Evolutionary conservation across 192 early-diverging fungal genomes (phyloP), one percentile per base, ranked within the genome.

Genomic region (Coemansia sp.): DNA sequence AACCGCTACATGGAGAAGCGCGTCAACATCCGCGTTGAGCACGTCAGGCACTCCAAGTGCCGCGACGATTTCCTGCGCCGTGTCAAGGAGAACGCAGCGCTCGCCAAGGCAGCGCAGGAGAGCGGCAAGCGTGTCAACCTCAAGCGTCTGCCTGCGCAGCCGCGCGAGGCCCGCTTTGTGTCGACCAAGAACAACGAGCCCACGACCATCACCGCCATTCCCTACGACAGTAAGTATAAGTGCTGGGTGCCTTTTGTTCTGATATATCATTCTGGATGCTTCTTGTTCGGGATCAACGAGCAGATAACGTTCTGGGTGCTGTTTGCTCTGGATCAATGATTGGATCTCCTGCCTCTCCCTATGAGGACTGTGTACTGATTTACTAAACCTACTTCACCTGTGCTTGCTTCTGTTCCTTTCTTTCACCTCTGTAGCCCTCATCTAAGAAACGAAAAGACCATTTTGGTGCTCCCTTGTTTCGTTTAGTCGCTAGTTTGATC

Each of bases 1-100:
- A 94, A 93, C 92, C 94, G 97, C 73, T 97, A 89, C 92, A 84
- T 99, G 67, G 96, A 97, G 88, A 99, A 99, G 94, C 89, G 95
- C 63, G 88, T 99, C 86, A 98, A 97, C 88, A 79, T 99, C 85
- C 92, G 96, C 77, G 84, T 99, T 81, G 97, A 99, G 88, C 97
- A 99, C 89, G 88, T 99, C 85, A 95, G 91, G 89, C 96, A 99
- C 93, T 99, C 97, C 86, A 96, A 96, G 89, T 97, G 96, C 89
- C 93, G 97, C 83, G 87, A 92, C 72, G 95, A 97, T 73, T 99
- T 99, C 89, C 87, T 98, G 86, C 88, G 90, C 48, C 93, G 97
- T 81, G 96, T 98, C 79, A 96, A 96, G 91, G 89, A 92, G 76
- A 99, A 98, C 88, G 92, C 91, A 33, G 87, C 85, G 57, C 85